phyloP scores from a whole-genome alignment of 208 protist species.

The Leishmania turanica region DNA sequence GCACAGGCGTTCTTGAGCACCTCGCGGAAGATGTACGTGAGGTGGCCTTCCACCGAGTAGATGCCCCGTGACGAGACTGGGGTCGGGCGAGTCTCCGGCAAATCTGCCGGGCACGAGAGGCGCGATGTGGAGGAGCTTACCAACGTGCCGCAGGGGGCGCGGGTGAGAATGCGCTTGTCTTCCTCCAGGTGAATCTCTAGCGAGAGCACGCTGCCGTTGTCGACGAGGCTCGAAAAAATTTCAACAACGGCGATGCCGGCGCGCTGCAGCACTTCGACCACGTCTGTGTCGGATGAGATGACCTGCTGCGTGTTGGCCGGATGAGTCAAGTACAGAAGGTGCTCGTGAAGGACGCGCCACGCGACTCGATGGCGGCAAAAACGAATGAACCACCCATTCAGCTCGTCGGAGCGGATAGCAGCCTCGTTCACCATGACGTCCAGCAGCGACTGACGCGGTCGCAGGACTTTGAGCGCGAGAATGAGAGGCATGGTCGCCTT shows the following conservation, averaged over 20 bases:
- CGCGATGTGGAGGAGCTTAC: constrained; percentile 51
- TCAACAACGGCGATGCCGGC: constrained; percentile 63
- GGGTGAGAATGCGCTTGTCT: constrained; percentile 42
- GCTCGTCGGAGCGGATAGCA: constrained; percentile 52
- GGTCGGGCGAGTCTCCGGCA: background rate
- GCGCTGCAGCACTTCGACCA: constrained; percentile 53
- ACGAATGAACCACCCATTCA: constrained; percentile 78
- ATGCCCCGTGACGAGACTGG: constrained; percentile 19
- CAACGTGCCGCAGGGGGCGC: constrained; percentile 31
- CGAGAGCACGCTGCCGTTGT: constrained; percentile 30
- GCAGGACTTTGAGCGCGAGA: constrained; percentile 57
- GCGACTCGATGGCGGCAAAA: constrained; percentile 82
- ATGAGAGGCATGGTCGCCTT: constrained; percentile 41
- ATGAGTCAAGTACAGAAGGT: constrained; percentile 66
- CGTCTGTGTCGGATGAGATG: constrained; percentile 44
- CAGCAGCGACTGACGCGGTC: constrained; percentile 70
- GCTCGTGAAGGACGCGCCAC: constrained; percentile 87
- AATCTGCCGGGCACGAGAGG: constrained; percentile 24
- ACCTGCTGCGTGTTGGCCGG: constrained; percentile 44
- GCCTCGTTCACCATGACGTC: constrained; percentile 85
- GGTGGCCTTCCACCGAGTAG: constrained; percentile 74
- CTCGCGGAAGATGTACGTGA: constrained; percentile 80
- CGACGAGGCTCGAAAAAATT: constrained; percentile 51
- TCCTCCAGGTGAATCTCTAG: constrained; percentile 68
- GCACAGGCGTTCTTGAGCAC: constrained; percentile 89